phyloP scores from a whole-genome alignment of 2,329 filamentous ascomycete species.

The Trichoderma endophyticum region DNA sequence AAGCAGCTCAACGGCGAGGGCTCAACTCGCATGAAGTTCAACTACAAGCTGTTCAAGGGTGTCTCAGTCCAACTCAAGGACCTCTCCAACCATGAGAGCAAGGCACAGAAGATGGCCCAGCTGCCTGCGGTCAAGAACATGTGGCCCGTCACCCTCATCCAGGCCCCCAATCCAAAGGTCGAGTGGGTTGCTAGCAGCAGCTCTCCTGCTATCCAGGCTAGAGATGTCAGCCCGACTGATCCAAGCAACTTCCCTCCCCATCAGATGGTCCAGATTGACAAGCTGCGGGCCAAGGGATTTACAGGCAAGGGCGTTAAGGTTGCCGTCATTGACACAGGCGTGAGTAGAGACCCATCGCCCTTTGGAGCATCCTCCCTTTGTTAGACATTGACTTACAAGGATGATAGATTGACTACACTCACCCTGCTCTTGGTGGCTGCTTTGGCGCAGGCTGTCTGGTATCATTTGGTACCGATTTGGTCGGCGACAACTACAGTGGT shows the following conservation, averaged over 20 bases:
- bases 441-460: constrained; percentile 46
- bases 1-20: constrained; percentile 27
- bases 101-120: constrained; percentile 39
- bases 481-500: constrained; percentile 36
- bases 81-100: constrained; percentile 41
- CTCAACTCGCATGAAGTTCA: constrained; percentile 44
- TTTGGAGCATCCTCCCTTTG: not conserved
- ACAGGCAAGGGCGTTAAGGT: constrained; percentile 52
- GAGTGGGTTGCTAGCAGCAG: constrained; percentile 38
- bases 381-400: not conserved
- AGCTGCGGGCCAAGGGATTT: constrained; percentile 47
- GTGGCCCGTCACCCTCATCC: constrained; percentile 46
- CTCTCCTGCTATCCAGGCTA: not conserved
- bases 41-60: constrained; percentile 53
- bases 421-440: constrained; percentile 46
- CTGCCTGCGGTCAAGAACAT: constrained; percentile 46
- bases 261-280: constrained; percentile 55
- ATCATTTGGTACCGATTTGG: constrained; percentile 42
- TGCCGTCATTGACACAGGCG: constrained; percentile 52
- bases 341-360: constrained; percentile 30
- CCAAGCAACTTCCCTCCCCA: constrained; percentile 35
- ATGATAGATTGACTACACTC: constrained; percentile 39
- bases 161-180: constrained; percentile 43
- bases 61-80: constrained; percentile 52
- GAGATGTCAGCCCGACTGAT: not conserved